A percentile compares a stretch with the other conserved stretches of the same genome.
Conservation (phyloP, 2,329 filamentous ascomycete genomes). For the Zymoseptoria ardabiliae region DNA sequence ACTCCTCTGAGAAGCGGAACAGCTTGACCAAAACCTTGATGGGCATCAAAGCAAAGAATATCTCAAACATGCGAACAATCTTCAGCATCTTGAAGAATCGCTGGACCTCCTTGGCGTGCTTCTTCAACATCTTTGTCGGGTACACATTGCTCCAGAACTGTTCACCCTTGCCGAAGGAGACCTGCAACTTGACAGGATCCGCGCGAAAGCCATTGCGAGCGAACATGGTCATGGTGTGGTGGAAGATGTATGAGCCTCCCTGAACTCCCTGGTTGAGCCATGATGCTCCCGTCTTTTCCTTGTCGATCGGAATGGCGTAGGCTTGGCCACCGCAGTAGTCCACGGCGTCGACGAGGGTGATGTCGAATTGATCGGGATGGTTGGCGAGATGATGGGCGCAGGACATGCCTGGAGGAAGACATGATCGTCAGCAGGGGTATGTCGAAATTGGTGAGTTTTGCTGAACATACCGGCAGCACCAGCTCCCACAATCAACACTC, state of each 20-base stretch:
- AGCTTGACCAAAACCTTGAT: slow-evolving; percentile 59
- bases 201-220: slow-evolving; percentile 49
- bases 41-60: slow-evolving; percentile 52
- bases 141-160: slow-evolving; percentile 62
- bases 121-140: slow-evolving; percentile 50
- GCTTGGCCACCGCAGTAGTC: slow-evolving; percentile 55
- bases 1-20: slow-evolving; percentile 62
- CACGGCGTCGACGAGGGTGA: slow-evolving; percentile 55
- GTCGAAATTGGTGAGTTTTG: not conserved
- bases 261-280: slow-evolving; percentile 59
- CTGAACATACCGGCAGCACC: slow-evolving; percentile 54
- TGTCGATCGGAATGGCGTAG: slow-evolving; percentile 51
- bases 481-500: slow-evolving; percentile 53
- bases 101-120: slow-evolving; percentile 49
- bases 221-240: slow-evolving; percentile 61
- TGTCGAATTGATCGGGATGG: slow-evolving; percentile 57
- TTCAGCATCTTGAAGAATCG: slow-evolving; percentile 49
- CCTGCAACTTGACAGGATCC: slow-evolving; percentile 52
- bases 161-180: slow-evolving; percentile 57
- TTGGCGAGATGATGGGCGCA: slow-evolving; percentile 61
- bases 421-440: slow-evolving; percentile 3
- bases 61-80: slow-evolving; percentile 53
- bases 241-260: slow-evolving; percentile 58
- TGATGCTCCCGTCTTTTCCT: slow-evolving; percentile 48
- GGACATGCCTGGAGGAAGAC: slow-evolving; percentile 43